Evolutionary conservation across 2,329 filamentous ascomycete species (phyloP).

Genomic region (Stagonosporopsis tanaceti): DNA sequence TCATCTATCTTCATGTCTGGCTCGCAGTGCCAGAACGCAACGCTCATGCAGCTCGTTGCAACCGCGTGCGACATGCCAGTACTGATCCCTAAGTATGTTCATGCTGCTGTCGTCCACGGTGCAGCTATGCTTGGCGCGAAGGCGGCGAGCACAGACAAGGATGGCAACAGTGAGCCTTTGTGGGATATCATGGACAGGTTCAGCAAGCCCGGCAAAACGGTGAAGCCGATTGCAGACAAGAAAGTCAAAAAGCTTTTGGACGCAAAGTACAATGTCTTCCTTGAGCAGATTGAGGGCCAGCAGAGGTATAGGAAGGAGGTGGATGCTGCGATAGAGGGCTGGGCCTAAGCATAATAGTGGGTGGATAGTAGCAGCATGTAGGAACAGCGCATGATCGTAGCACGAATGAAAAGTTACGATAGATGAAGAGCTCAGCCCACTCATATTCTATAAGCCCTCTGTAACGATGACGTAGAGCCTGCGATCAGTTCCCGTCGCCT

Average conservation of each 20-base stretch:
- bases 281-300: conserved; percentile 90
- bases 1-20: conserved; percentile 98
- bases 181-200: conserved; percentile 99
- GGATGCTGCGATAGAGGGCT: conserved; percentile 62
- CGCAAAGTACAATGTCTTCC: conserved; percentile 94
- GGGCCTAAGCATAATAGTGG: conserved; percentile 23
- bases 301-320: conserved; percentile 81
- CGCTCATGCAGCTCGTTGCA: conserved; percentile 90
- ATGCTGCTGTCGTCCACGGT: conserved; percentile 96
- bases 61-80: conserved; percentile 93
- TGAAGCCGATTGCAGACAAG: conserved; percentile 75
- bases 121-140: conserved; percentile 98
- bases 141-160: conserved; percentile 82
- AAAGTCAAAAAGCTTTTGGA: conserved; percentile 81
- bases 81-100: conserved; percentile 89
- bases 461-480: conserved; percentile 4
- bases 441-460: background rate
- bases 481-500: conserved; percentile 1
- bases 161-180: conserved; percentile 82
- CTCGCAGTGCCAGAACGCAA: conserved; percentile 93
- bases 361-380: background rate
- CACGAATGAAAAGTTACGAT: background rate
- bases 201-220: conserved; percentile 89
- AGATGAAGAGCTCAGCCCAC: background rate
- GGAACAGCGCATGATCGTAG: background rate